Evolutionary conservation across 495 filamentous ascomycete species (phyloP).

Genomic region (Cercophora newfieldiana): DNA sequence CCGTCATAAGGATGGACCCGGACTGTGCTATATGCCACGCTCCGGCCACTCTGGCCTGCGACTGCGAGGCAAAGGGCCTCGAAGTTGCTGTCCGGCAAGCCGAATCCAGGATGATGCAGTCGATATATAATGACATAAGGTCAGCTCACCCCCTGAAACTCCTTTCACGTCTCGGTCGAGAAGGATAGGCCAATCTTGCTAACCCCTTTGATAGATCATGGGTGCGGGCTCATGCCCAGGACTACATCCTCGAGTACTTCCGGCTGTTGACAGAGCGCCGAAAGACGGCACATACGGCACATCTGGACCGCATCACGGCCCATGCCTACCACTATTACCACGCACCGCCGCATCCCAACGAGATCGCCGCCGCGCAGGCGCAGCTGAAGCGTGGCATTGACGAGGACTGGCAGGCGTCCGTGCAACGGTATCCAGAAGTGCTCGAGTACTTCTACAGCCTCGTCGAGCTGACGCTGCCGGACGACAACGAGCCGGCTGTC

Average conservation of each 20-base stretch:
- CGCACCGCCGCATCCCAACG: constrained; percentile 53
- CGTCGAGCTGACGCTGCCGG: constrained; percentile 59
- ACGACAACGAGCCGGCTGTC: constrained; percentile 53
- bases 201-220: constrained; percentile 52
- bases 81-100: constrained; percentile 66
- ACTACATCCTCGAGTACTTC: constrained; percentile 70
- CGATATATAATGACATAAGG: constrained; percentile 64
- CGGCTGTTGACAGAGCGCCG: constrained; percentile 59
- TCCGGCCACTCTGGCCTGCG: constrained; percentile 61
- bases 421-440: constrained; percentile 71
- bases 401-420: constrained; percentile 69
- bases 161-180: neutral
- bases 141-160: constrained; percentile 33
- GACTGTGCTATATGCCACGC: constrained; percentile 71
- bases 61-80: constrained; percentile 68
- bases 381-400: constrained; percentile 68
- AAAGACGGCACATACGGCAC: constrained; percentile 55
- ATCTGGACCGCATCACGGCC: constrained; percentile 58
- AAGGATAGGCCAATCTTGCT: constrained; percentile 18
- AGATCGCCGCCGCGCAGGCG: constrained; percentile 59
- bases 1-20: constrained; percentile 61
- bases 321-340: constrained; percentile 59
- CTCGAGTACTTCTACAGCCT: constrained; percentile 71
- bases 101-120: constrained; percentile 62
- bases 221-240: constrained; percentile 68